A percentile compares a stretch with the other conserved stretches of the same genome.
These are phyloP conservation scores for Acacia concinna DNA, from an alignment of 331 rosid genomes.

Conservation along the genomic window DNA sequence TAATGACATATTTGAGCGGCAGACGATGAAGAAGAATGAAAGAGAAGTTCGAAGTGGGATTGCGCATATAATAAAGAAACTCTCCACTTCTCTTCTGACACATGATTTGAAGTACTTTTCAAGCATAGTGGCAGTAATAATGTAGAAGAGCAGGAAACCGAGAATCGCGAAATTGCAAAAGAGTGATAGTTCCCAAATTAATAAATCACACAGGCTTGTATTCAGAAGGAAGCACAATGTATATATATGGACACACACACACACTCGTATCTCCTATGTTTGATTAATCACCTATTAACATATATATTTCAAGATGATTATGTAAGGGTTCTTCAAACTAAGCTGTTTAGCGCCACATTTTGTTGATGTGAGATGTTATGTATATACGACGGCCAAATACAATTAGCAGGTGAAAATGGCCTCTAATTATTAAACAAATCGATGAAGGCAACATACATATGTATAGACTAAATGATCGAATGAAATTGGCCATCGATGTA, in stretches of 20 bases:
- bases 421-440: neutral
- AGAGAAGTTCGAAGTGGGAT: neutral
- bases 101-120: neutral
- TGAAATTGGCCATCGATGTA: neutral
- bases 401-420: neutral
- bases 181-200: neutral
- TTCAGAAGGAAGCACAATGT: neutral
- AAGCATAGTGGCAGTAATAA: neutral
- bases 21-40: no score
- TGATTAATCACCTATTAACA: neutral
- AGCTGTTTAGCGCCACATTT: no score
- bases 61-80: neutral
- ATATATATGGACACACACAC: no score
- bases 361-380: no score
- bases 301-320: neutral
- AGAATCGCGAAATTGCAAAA: neutral
- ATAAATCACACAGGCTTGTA: neutral
- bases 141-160: neutral
- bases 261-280: neutral
- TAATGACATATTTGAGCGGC: neutral
- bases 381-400: neutral
- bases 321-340: neutral
- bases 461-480: neutral
- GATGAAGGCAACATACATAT: neutral
- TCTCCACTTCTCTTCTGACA: neutral